Evolutionary conservation across 345 rosid genomes (phyloP).

Genomic region (Hypericum perforatum): DNA sequence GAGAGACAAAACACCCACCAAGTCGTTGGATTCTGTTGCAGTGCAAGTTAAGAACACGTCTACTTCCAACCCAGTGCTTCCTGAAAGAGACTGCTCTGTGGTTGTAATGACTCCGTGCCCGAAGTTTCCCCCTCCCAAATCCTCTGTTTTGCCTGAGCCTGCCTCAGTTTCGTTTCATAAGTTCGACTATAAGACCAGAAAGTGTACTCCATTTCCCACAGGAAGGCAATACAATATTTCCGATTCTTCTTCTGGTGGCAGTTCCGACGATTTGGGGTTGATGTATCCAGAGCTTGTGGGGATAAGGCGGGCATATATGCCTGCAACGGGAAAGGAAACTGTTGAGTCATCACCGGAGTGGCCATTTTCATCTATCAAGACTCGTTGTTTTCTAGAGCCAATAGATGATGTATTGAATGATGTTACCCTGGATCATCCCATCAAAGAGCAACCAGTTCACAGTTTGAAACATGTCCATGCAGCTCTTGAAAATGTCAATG

Average conservation of each 20-base stretch:
- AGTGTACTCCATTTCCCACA: conserved; percentile 47
- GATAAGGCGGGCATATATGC: conserved; percentile 29
- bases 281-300: conserved; percentile 79
- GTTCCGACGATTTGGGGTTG: conserved; percentile 30
- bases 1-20: conserved; percentile 22
- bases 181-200: conserved; percentile 21
- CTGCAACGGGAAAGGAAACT: conserved; percentile 36
- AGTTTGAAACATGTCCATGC: conserved; percentile 8
- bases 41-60: conserved; percentile 14
- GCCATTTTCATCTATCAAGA: conserved; percentile 85
- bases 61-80: conserved; percentile 32
- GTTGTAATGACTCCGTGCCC: conserved; percentile 62
- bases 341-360: conserved; percentile 60
- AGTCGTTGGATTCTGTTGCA: conserved; percentile 23
- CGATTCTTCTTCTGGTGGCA: conserved; percentile 44
- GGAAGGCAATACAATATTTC: conserved; percentile 37
- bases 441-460: conserved; percentile 11
- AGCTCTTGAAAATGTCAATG: conserved; percentile 12
- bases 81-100: conserved; percentile 29
- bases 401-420: conserved; percentile 28
- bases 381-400: conserved; percentile 64
- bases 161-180: conserved; percentile 25
- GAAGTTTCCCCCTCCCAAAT: conserved; percentile 74
- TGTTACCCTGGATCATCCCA: conserved; percentile 12
- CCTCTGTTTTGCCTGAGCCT: conserved; percentile 65